Base-by-base conservation (phyloP, 139 green algal species). In the Chlamydomonas schloesseri region DNA sequence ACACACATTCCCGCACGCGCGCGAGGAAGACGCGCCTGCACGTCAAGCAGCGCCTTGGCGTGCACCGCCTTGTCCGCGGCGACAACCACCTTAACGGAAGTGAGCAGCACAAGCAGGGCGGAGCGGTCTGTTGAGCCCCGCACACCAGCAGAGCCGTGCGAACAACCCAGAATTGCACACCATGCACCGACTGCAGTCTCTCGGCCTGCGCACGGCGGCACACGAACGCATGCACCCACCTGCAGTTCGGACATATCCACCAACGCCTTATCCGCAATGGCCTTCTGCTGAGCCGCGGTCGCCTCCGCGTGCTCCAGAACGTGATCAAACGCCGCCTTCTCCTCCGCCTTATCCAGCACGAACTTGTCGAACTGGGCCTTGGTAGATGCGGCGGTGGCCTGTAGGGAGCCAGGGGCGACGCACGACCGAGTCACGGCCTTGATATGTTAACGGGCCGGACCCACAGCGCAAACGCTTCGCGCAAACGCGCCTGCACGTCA, bases 331-430 rank as follows among this genome's bases (percentile, higher is more conserved):
- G 31, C 74, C 33, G 55, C 74, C 55, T 70, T 70, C 74, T 82
- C 55, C 55, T 82, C 74, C 31, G 74, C 74, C 55, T 70, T 70
- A 55, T 82, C 74, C 2, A 26, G 2, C 15, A 80, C 50, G 15
- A 68, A 67, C 47, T 80, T 80, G 50, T 80, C n/a, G 20, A 80
- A 80, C 73, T 80, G 73, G 15, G 73, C 73, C n/a, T 77, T 77
- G 5, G 42, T 37, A 13, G 71, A 9, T 4, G 26, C 26, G 31
- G 71, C 71, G 24, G 6, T 20, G 8, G 46, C 71, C 70, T 75
- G 70, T 36, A 73, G 23, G 33, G 68, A 50, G 42, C 42, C n/a
- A n/a, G n/a, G n/a, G n/a, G n/a, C n/a, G n/a, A n/a, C 42, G 42
- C 42, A 50, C 42, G 42, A 50, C 42, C 42, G 8, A 50, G 42